Percentiles rank a stretch among this genome's conserved stretches.
Evolutionary conservation across 495 filamentous ascomycete genomes (phyloP).

Genomic region (Lasiosphaeria hispida): DNA sequence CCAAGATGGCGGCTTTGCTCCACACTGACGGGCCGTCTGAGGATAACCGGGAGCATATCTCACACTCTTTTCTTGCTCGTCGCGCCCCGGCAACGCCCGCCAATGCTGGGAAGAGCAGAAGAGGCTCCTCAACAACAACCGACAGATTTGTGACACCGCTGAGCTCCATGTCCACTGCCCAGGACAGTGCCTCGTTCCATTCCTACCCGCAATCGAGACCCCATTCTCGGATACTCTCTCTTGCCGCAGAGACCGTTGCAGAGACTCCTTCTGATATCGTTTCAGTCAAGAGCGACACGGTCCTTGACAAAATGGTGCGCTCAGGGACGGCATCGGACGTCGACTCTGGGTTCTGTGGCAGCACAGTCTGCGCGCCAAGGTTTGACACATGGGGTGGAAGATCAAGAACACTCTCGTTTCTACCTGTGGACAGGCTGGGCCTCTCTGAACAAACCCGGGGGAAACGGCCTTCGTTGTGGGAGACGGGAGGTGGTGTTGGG

Average conservation of each 20-base stretch:
- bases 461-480: not conserved
- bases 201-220: constrained; percentile 22
- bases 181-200: constrained; percentile 24
- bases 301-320: not conserved
- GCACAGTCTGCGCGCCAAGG: not conserved
- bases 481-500: not conserved
- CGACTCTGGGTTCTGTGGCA: not conserved
- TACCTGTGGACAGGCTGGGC: not conserved
- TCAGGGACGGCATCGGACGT: not conserved
- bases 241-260: not conserved
- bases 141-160: constrained; percentile 24
- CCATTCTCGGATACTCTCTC: constrained; percentile 3
- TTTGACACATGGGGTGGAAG: constrained; percentile 14
- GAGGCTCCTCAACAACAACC: constrained; percentile 17
- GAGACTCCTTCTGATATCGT: not conserved
- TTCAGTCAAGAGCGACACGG: constrained; percentile 14
- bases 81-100: not conserved
- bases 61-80: not conserved
- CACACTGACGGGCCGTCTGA: constrained; percentile 19
- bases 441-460: not conserved
- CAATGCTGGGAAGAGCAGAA: constrained; percentile 1
- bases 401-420: constrained; percentile 4
- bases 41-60: not conserved
- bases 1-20: constrained; percentile 19
- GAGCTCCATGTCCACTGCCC: constrained; percentile 17